These are phyloP conservation scores for Lippia alba DNA, from an alignment of 305 asterid genomes.

Conservation along the genomic window DNA sequence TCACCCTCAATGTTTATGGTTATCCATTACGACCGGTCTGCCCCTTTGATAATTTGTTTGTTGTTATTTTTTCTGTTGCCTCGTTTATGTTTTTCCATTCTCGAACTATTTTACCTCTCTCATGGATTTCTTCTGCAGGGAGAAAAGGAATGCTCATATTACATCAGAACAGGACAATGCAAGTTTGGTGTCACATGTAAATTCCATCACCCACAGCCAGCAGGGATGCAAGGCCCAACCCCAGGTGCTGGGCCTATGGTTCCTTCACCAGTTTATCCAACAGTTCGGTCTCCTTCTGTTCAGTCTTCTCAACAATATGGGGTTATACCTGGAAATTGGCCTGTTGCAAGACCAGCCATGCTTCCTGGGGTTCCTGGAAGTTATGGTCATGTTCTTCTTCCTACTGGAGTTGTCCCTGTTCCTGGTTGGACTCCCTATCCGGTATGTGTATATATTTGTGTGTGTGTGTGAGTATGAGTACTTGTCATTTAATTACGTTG, in stretches of 20 bases:
- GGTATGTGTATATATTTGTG: constrained; percentile 26
- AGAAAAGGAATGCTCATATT: constrained; percentile 86
- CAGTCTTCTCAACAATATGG: constrained; percentile 92
- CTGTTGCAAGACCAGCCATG: constrained; percentile 77
- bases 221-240: constrained; percentile 48
- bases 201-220: constrained; percentile 91
- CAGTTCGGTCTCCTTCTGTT: constrained; percentile 49
- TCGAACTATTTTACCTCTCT: constrained; percentile 28
- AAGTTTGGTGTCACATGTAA: constrained; percentile 92
- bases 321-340: constrained; percentile 82
- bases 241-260: constrained; percentile 48
- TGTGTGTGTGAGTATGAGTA: no score
- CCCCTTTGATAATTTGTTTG: constrained; percentile 24
- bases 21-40: constrained; percentile 83
- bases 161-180: constrained; percentile 85
- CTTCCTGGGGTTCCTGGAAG: constrained; percentile 84
- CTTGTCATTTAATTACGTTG: no score
- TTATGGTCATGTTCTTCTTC: constrained; percentile 76
- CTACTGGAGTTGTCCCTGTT: constrained; percentile 82
- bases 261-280: constrained; percentile 64
- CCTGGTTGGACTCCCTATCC: constrained; percentile 87
- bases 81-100: constrained; percentile 3
- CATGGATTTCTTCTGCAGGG: constrained; percentile 59
- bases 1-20: constrained; percentile 65
- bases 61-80: background rate